Conservation (phyloP, 768 basidiomycete genomes). For the Pleurotus ostreatus region DNA sequence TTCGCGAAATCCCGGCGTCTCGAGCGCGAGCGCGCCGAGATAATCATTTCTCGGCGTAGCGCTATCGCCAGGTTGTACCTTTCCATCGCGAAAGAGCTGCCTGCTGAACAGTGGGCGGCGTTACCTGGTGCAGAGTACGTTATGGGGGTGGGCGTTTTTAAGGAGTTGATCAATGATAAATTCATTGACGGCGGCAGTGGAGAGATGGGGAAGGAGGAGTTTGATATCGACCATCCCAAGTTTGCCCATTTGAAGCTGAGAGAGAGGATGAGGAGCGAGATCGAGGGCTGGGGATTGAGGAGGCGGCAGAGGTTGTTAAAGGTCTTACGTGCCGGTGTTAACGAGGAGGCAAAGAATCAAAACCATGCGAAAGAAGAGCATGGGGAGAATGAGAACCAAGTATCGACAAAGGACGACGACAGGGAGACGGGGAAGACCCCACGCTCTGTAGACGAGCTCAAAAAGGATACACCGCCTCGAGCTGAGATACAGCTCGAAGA, state of each 20-base stretch:
- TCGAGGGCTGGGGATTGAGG: not conserved
- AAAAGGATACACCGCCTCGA: too few species aligned
- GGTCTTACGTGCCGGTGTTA: not conserved
- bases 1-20: not conserved
- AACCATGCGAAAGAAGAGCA: too few species aligned
- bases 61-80: not conserved
- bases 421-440: too few species aligned
- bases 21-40: not conserved
- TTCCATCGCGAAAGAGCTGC: not conserved
- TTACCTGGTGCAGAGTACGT: not conserved
- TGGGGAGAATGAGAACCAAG: too few species aligned
- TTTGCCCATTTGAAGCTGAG: not conserved
- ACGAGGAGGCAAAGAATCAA: too few species aligned
- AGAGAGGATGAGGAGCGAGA: not conserved
- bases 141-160: not conserved
- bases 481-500: too few species aligned
- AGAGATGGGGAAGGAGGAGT: too few species aligned
- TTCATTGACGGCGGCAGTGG: too few species aligned
- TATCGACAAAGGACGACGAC: too few species aligned
- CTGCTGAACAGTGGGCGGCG: not conserved
- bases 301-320: not conserved
- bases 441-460: too few species aligned
- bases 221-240: too few species aligned
- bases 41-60: not conserved
- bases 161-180: constrained; percentile 2